Base-by-base conservation (phyloP, 1,284 basidiomycete species). In the Veloboletus limbatus region DNA sequence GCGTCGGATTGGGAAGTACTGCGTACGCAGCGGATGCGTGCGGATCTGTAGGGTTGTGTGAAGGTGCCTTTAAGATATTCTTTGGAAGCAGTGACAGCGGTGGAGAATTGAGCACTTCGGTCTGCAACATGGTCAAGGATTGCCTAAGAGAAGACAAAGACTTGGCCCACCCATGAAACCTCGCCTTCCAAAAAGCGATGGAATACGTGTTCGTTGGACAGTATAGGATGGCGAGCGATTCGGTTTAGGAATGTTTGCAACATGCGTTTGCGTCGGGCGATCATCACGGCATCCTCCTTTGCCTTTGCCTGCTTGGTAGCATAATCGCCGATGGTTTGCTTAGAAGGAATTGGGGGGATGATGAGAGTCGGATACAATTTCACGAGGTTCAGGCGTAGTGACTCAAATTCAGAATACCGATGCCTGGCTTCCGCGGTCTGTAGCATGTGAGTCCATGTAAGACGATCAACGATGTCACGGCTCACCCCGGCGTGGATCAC, bases 391-490 rank as follows among this genome's bases (percentile, higher is more conserved):
- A 82, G 78, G 44, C 97, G 84, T 36, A 99, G 75, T 18, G 93
- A 92, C 69, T 98, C 92, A 66, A 99, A 99, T 63, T 98, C 93
- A 5, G 96, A 98, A 69, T 99, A 99, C 30, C 97, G 81, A 57
- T 97, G 89, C 37, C 85, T 81, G 6, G 92, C 83, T 59, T 92
- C 87, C n/a, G 84, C 77, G 54, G 77, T 81, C 92, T 96, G 65
- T 36, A 40, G 41, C 24, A 38, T 43, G 42, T 32, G 20, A 48
- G 42, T 48, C 20, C 34, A 36, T 16, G 36, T 55, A 39, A 51
- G 40, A 44, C 18, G 36, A 47, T 41, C 40, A 30, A 22, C 8
- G 20, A 34, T 25, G 26, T 22, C 16, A 21, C 16, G 41, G 28
- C 36, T 49, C 67, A 97, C 95, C 54, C 93, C 94, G 39, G 93